Base-by-base conservation (phyloP, 148 eudicot species). In the Polygonum maritimum region DNA sequence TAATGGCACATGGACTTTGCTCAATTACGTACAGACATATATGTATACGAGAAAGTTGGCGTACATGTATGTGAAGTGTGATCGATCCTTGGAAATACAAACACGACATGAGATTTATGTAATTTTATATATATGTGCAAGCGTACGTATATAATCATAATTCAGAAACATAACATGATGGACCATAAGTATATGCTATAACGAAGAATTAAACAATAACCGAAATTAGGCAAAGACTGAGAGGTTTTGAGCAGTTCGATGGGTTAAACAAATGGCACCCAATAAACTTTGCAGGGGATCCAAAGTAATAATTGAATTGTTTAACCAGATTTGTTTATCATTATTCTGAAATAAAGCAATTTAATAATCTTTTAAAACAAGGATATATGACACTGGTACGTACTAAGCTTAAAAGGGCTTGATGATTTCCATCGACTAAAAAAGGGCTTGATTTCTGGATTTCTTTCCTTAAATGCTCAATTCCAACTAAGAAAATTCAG, bases 241-340 rank as follows among this genome's bases (percentile, higher is more conserved):
- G 69, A 26, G 69, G 69, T 60, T 26, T 67, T 67, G 71, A 14
- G 71, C 71, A 36, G 16, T 67, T 33, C 71, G 19, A 67, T 35
- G 71, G 44, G 45, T 67, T 67, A 36, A 67, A 65, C 40, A 67
- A 67, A 67, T 67, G 44, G n/a, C 19, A 36, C 71, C 69, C 71
- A 67, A 67, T 67, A 14, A 35, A 36, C 71, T 35, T 67, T 67
- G 71, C 71, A 67, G 71, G 71, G 71, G 71, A 67, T 67, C 71
- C 71, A 67, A 67, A 67, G 71, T 67, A 3, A 38, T 67, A 67
- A 60, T 60, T 26, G 69, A 22, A 26, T 60, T 60, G 15, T 22
- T 60, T 60, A 60, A 60, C 31, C 31, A 16, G 36, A 1, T 60
- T 60, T 60, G 21, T 67, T 67, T 67, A 67, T 67, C 10, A 67